Conservation (phyloP, 208 protist genomes). For the Sergeia podlipaevii region DNA sequence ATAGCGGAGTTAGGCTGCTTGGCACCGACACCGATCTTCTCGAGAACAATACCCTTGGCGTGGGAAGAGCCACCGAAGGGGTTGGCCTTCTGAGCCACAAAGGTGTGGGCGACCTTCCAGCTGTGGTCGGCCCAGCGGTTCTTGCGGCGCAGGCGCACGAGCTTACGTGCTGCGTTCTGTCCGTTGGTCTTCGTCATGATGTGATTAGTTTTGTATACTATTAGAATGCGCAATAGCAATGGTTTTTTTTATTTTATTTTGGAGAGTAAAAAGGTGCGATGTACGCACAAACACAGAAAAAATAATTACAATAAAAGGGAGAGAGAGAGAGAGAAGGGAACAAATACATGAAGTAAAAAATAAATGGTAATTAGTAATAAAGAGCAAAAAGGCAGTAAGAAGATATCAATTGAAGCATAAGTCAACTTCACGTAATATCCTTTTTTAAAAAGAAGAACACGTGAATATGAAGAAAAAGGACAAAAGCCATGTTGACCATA, state of each 20-base stretch:
- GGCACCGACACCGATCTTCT: slow-evolving; percentile 99
- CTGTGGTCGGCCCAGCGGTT: slow-evolving; percentile 97
- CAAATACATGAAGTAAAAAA: too few relatives aligned
- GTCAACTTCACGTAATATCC: too few relatives aligned
- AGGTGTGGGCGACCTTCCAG: slow-evolving; percentile 98
- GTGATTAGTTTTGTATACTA: neutral
- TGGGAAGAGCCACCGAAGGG: slow-evolving; percentile 98
- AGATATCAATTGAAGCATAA: too few relatives aligned
- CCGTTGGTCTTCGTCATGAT: slow-evolving; percentile 96
- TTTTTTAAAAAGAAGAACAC: too few relatives aligned
- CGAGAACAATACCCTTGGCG: slow-evolving; percentile 99
- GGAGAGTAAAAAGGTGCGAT: neutral
- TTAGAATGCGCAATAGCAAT: neutral
- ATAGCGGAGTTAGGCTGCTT: slow-evolving; percentile 99
- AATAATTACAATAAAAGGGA: neutral
- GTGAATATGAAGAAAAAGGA: too few relatives aligned
- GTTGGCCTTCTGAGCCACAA: slow-evolving; percentile 95
- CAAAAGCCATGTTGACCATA: too few relatives aligned
- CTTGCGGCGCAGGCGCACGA: slow-evolving; percentile 89
- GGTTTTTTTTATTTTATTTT: neutral
- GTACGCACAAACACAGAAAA: neutral
- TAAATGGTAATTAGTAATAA: slow-evolving; percentile 3
- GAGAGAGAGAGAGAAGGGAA: neutral
- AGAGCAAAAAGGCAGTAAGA: slow-evolving; percentile 1
- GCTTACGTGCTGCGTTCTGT: slow-evolving; percentile 97